These are phyloP conservation scores for Fomes fomentarius DNA, from an alignment of 1,284 basidiomycete genomes.

Conservation along the genomic window DNA sequence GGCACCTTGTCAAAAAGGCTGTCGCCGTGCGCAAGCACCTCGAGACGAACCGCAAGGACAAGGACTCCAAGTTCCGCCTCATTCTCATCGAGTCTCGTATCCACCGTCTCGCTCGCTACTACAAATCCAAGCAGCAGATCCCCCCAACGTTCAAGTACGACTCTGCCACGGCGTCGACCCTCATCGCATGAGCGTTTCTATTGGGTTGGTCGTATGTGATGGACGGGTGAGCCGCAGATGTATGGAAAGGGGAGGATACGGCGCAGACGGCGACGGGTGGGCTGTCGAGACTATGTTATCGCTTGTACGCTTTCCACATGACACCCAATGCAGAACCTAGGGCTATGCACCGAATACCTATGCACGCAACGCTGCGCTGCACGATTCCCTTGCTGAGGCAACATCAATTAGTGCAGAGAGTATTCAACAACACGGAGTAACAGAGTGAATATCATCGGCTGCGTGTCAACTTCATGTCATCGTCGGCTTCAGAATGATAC, in stretches of 20 bases:
- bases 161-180: slow-evolving; percentile 86
- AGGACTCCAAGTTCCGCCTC: slow-evolving; percentile 97
- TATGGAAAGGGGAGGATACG: slow-evolving; percentile 13
- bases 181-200: slow-evolving; percentile 64
- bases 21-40: slow-evolving; percentile 99
- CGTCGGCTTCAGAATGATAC: too few relatives aligned
- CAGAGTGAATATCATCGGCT: too few relatives aligned
- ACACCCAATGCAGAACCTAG: slow-evolving; percentile 32
- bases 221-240: slow-evolving; percentile 6
- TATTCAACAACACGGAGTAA: too few relatives aligned
- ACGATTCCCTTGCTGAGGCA: too few relatives aligned
- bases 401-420: too few relatives aligned
- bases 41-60: slow-evolving; percentile 98
- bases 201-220: slow-evolving; percentile 18
- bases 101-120: slow-evolving; percentile 94
- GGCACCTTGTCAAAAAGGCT: slow-evolving; percentile 99
- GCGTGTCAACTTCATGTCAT: too few relatives aligned
- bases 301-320: slow-evolving; percentile 32
- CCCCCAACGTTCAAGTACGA: slow-evolving; percentile 99
- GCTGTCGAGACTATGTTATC: slow-evolving; percentile 29
- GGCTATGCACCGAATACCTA: slow-evolving; percentile 28
- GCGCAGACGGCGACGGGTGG: slow-evolving; percentile 18
- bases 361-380: too few relatives aligned
- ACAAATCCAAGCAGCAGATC: slow-evolving; percentile 98
- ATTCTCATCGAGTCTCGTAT: slow-evolving; percentile 99